Percentiles rank a stretch among this genome's conserved stretches.
Evolutionary conservation across 306 rosid genomes (phyloP).

Genomic region (Luffa acutangula): DNA sequence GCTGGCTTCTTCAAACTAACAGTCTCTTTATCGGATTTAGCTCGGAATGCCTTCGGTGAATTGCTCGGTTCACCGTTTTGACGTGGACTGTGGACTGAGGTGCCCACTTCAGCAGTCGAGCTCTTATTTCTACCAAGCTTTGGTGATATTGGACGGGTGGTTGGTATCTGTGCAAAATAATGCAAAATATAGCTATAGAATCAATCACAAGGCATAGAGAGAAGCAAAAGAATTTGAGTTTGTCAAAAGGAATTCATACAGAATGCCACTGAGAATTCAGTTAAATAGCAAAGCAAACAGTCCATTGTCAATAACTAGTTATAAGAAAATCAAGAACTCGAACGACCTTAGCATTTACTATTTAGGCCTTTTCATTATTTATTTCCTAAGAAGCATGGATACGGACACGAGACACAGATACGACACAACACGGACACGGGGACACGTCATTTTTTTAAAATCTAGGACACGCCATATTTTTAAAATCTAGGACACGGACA

Average conservation of each 20-base stretch:
- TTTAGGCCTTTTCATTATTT: too few relatives aligned
- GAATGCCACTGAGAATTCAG: not conserved
- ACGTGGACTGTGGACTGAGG: slow-evolving; percentile 32
- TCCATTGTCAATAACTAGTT: not conserved
- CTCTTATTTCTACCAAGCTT: slow-evolving; percentile 77
- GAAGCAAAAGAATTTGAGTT: not conserved
- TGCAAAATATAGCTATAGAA: not conserved
- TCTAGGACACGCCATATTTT: too few relatives aligned
- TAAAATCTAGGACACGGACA: too few relatives aligned
- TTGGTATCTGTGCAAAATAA: slow-evolving; percentile 49
- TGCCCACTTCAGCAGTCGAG: slow-evolving; percentile 35
- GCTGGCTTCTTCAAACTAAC: slow-evolving; percentile 40
- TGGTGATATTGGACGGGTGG: slow-evolving; percentile 84
- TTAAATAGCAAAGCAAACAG: not conserved
- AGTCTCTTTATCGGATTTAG: slow-evolving; percentile 27
- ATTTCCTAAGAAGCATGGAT: too few relatives aligned
- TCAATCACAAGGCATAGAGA: not conserved
- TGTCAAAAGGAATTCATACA: not conserved
- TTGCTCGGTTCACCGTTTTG: slow-evolving; percentile 37
- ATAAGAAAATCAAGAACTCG: not conserved
- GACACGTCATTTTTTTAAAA: too few relatives aligned
- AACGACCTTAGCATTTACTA: not conserved
- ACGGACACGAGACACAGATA: too few relatives aligned
- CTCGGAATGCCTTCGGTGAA: slow-evolving; percentile 23
- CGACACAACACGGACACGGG: too few relatives aligned